These are phyloP conservation scores for Hippophae tibetana DNA, from an alignment of 306 rosid species.

Conservation along the genomic window DNA sequence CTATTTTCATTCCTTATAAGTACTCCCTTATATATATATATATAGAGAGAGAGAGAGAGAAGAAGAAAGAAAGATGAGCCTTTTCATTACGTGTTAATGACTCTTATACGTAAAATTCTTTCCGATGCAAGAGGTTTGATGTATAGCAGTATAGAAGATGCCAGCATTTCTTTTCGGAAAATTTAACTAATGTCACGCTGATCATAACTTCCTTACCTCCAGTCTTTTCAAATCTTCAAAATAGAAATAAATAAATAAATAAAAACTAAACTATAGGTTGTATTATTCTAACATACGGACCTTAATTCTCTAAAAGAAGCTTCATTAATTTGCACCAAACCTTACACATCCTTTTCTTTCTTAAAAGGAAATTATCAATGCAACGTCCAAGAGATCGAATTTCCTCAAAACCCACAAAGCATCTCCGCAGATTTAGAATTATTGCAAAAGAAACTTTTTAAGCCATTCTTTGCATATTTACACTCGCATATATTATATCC, in stretches of 20 bases:
- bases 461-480: too few species aligned
- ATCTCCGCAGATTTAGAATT: background rate
- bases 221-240: slow-evolving; percentile 9
- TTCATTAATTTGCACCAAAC: background rate
- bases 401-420: background rate
- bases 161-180: slow-evolving; percentile 8
- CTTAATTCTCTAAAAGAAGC: background rate
- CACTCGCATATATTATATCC: too few species aligned
- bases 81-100: too few species aligned
- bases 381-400: background rate
- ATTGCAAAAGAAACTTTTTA: too few species aligned
- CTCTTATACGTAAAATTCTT: too few species aligned
- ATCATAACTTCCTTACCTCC: slow-evolving; percentile 8
- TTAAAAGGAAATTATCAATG: slow-evolving; percentile 19
- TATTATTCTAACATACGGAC: too few species aligned
- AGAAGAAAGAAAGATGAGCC: too few species aligned
- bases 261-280: too few species aligned
- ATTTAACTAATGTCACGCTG: slow-evolving; percentile 8
- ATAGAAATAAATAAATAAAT: background rate
- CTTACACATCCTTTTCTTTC: slow-evolving; percentile 48
- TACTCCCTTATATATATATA: too few species aligned
- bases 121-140: too few species aligned
- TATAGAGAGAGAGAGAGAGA: too few species aligned
- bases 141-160: background rate
- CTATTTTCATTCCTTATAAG: too few species aligned